phyloP scores from a whole-genome alignment of 768 basidiomycete genomes.

The Hemileccinum impolitum region DNA sequence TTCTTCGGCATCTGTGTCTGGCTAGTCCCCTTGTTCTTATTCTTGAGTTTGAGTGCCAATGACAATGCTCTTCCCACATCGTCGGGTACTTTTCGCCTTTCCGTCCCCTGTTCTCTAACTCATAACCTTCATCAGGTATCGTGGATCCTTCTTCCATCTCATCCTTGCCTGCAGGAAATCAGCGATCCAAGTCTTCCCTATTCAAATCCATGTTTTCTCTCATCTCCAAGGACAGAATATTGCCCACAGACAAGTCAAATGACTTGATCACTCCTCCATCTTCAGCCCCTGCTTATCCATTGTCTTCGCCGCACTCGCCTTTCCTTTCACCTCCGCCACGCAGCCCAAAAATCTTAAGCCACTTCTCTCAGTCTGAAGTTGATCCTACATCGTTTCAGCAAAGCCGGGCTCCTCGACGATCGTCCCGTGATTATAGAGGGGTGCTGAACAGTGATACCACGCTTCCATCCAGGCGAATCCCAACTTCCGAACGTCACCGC shows the following conservation, averaged over 20 bases:
- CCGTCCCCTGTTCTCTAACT: neutral
- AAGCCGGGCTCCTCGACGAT: conserved; percentile 42
- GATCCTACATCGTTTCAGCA: conserved; percentile 25
- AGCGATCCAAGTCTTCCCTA: conserved; percentile 56
- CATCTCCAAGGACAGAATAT: conserved; percentile 39
- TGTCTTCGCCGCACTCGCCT: conserved; percentile 29
- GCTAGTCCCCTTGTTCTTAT: conserved; percentile 89
- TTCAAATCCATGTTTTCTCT: conserved; percentile 61
- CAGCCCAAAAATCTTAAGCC: conserved; percentile 10
- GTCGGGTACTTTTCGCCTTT: conserved; percentile 37
- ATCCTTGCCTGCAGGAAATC: conserved; percentile 25
- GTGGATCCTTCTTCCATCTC: conserved; percentile 19
- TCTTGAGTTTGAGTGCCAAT: conserved; percentile 93
- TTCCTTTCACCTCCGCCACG: conserved; percentile 27
- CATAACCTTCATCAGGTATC: conserved; percentile 9
- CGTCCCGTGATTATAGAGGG: conserved; percentile 11
- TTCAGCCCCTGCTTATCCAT: conserved; percentile 13
- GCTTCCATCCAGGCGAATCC: conserved; percentile 16
- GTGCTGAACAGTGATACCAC: conserved; percentile 20
- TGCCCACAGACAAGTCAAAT: conserved; percentile 51
- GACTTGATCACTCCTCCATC: conserved; percentile 61
- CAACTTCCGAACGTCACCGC: conserved; percentile 5
- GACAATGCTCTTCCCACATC: conserved; percentile 89
- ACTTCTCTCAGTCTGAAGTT: conserved; percentile 33
- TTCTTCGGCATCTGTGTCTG: conserved; percentile 87